Base-by-base conservation (phyloP, 1,284 basidiomycete genomes). In the Microbotryum violaceum region DNA sequence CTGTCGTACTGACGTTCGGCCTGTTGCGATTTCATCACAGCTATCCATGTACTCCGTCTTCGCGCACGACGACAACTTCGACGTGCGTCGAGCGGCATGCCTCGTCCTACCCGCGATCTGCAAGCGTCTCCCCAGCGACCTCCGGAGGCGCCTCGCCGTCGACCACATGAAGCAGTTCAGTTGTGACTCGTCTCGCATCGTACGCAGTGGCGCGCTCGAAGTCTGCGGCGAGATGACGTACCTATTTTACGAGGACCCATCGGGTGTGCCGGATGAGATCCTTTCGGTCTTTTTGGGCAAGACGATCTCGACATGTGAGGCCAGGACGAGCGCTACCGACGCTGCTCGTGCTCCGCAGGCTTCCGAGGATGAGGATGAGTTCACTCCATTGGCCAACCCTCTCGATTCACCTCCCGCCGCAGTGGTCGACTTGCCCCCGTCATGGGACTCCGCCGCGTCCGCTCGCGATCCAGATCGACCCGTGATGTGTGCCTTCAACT, bases 141-240 rank as follows among this genome's bases (percentile, higher is more conserved):
- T 81, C 58, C 83, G 87, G 20, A 81, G 82, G 31, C 71, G 77
- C 6, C 80, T 89, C 16, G 87, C 88, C 2, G 74, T 88, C 57
- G 79, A 82, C 48, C 83, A 84, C 1, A 77, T 89, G 50, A 62
- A 82, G 4, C 78, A 80, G 1, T 82, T 96, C 25, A 81, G 85
- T n/a, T 75, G 75, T 25, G 89, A 93, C 72, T 80, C 83, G 42
- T 81, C 82, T 25, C 77, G 83, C 6, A 80, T 83, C 21, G 91
- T 97, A 23, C 85, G 90, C 29, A 83, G 83, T 23, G 89, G 89
- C 1, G 84, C 89, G 2, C 81, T 97, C 44, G 92, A 97, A 73
- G 83, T 90, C 44, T 82, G 97, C 8, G 94, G 93, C 7, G 93
- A 97, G 74, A 83, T 93, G 27, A 84, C 97, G 66, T 85, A 89